These are phyloP conservation scores for Mucor indicus DNA, from an alignment of 371 early-diverging fungal genomes.

Conservation along the genomic window DNA sequence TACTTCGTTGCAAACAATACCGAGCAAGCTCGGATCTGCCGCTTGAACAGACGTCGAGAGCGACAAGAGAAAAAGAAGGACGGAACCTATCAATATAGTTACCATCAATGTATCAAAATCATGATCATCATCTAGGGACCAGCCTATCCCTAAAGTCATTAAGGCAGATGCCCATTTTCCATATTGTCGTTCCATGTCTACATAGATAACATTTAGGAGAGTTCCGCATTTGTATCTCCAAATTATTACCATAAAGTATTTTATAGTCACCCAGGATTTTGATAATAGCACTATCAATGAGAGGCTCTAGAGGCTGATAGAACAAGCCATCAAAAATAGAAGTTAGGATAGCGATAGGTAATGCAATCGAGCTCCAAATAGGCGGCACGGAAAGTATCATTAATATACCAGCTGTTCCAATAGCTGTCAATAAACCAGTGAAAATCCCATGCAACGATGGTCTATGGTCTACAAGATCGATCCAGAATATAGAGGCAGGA, in stretches of 20 bases:
- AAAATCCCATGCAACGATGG: conserved; percentile 37
- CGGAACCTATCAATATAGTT: conserved; percentile 29
- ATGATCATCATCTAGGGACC: conserved; percentile 39
- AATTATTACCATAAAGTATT: conserved; percentile 30
- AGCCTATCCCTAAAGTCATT: conserved; percentile 32
- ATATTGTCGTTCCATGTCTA: conserved; percentile 25
- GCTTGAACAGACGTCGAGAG: conserved; percentile 37
- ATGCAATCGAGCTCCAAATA: conserved; percentile 14
- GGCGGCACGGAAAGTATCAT: conserved; percentile 35
- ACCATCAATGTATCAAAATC: conserved; percentile 47
- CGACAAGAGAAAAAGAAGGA: conserved; percentile 31
- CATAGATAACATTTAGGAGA: conserved; percentile 12
- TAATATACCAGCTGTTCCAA: conserved; percentile 31
- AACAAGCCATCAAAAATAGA: conserved; percentile 32
- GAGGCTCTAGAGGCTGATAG: conserved; percentile 25
- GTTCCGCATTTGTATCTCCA: background rate
- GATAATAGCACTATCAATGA: conserved; percentile 33
- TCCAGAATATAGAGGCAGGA: conserved; percentile 28
- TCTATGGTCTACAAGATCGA: conserved; percentile 25
- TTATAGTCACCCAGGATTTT: conserved; percentile 35
- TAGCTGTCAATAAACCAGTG: conserved; percentile 33
- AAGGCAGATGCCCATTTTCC: conserved; percentile 28
- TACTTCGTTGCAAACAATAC: background rate
- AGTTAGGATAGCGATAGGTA: conserved; percentile 28
- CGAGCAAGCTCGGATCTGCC: conserved; percentile 24